Base-by-base conservation (phyloP, 2,329 filamentous ascomycete species). In the Xylaria sp. region DNA sequence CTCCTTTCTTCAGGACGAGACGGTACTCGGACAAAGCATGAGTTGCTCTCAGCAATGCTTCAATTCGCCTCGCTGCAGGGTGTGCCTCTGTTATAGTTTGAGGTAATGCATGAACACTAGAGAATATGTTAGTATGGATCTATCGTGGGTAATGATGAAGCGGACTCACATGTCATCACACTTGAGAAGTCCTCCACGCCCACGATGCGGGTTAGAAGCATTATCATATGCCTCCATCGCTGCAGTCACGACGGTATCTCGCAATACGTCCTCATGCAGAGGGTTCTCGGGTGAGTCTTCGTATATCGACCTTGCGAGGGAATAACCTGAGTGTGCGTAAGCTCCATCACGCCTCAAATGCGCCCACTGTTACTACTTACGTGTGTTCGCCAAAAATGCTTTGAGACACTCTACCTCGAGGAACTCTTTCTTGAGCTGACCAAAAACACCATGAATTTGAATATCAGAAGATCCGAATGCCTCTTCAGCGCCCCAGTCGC, bases 171-270 rank as follows among this genome's bases (percentile, higher is more conserved):
- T 91, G 59, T 93, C 90, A 72, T 91, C 86, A 54, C 92, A 93
- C 78, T 89, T 93, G 79, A 93, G 93, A 74, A 96, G 85, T 0
- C 91, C 91, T 17, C 93, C 93, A 72, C 92, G 86, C 1, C 87
- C 92, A 64, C 88, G 88, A 74, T 95, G 94, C 0, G 92, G 91
- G 74, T 96, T 96, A 26, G 91, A 92, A 3, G 93, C 92, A 76
- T 93, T 93, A 75, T 96, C 93, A 76, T 94, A 96, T 4, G 90
- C 87, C 63, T 87, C 84, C 81, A 94, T 86, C 1, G 90, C 90
- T 56, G 89, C 84, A 1, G 83, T 83, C 49, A 92, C 81, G 9
- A 93, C 82, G 1, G 88, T 87, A 4, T 88, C 84, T 74, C 89
- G 87, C 1, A 93, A 80, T 6, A 84, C 77, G 3, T 84, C 79